Evolutionary conservation across 2,329 filamentous ascomycete genomes (phyloP), one percentile per base, ranked within the genome.

Genomic region (Nannizzia gypsea): DNA sequence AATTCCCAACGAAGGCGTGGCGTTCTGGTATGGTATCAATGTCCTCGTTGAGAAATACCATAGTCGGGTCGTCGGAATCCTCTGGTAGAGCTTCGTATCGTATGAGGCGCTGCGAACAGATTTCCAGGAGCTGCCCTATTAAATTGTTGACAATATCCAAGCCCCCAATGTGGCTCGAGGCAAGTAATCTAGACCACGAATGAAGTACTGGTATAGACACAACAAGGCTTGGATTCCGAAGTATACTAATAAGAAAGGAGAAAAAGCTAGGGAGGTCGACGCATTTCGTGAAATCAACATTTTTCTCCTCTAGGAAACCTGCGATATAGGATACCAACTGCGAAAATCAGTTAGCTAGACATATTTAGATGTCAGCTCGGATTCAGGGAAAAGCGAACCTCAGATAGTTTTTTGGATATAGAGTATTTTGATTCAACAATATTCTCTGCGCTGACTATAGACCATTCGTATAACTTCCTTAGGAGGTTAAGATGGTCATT

Each of bases 1-100:
- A 99, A 69, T 99, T 97, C 3, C 92, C 90, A 9, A 97, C 80
- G 71, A 99, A 99, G 0, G 90, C 90, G 73, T 99, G 93, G 24
- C 90, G 83, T 71, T 99, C 93, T 0, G 93, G 93, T 20, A 92
- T 79, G 0, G 92, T 97, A 68, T 99, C 93, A 60, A 96, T 95
- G 69, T 99, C 93, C 68, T 97, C 91, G 67, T 90, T 80, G 1
- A 99, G 79, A 65, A 96, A 93, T 9, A 89, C 77, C 61, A 90
- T 82, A 0, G 88, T 91, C 1, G 88, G 81, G 66, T 96, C 86
- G 54, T 89, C 83, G 0, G 86, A 87, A 63, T 95, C 88, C 64
- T 92, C 85, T 0, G 90, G 89, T 1, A 97, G 76, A 63, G 82
- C 85, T 72, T 99, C 93, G 72, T 95, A 99, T 59, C 89, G 86